phyloP scores from a whole-genome alignment of 78 protist genomes.

The Speleostelium caveatum region DNA sequence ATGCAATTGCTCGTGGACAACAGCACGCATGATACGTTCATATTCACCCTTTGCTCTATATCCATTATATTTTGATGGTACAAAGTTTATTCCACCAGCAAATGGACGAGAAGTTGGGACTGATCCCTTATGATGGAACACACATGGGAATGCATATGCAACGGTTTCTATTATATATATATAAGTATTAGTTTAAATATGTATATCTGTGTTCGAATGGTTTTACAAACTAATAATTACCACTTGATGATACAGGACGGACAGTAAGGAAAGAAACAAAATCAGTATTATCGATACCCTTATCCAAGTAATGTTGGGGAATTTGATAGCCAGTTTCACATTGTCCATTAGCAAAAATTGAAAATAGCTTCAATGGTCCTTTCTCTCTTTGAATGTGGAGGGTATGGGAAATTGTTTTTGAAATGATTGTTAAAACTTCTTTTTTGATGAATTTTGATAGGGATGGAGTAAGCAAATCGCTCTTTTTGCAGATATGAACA shows the following conservation, averaged over 20 bases:
- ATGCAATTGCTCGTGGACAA: neutral
- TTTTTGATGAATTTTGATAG: neutral
- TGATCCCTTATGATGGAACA: neutral
- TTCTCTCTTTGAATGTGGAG: neutral
- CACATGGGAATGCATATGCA: slow-evolving; percentile 19
- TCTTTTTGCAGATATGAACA: neutral
- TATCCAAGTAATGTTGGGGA: neutral
- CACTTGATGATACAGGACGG: too few species aligned
- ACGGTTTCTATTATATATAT: too few species aligned
- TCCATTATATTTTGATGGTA: too few species aligned
- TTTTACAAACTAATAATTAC: too few species aligned
- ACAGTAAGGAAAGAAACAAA: slow-evolving; percentile 6
- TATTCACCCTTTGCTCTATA: too few species aligned
- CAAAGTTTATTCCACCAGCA: slow-evolving; percentile 22
- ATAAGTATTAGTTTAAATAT: too few species aligned
- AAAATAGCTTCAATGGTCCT: neutral
- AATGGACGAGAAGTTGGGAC: slow-evolving; percentile 6
- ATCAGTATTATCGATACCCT: slow-evolving; percentile 5
- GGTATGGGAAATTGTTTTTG: neutral
- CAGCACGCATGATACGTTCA: too few species aligned
- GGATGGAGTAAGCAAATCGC: neutral
- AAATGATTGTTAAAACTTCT: slow-evolving; percentile 12
- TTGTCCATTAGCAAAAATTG: too few species aligned
- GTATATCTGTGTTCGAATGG: too few species aligned
- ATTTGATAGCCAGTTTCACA: neutral